phyloP scores from a whole-genome alignment of 2,329 filamentous ascomycete species.

The Penicillium concentricum region DNA sequence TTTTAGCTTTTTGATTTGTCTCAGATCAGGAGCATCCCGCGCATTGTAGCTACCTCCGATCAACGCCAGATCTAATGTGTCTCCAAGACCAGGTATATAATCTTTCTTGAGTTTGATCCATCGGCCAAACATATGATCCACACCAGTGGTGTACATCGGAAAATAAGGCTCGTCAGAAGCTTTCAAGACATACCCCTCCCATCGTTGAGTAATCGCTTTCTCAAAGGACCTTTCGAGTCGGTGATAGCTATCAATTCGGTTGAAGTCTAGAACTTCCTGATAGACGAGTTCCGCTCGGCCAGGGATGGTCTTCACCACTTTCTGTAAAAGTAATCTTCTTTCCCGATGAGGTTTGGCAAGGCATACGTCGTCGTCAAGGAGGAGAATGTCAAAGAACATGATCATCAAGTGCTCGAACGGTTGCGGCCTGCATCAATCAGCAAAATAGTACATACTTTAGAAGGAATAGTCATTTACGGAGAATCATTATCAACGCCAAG shows the following conservation, averaged over 20 bases:
- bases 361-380: constrained; percentile 55
- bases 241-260: constrained; percentile 50
- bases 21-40: constrained; percentile 57
- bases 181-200: constrained; percentile 81
- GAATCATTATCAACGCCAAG: constrained; percentile 70
- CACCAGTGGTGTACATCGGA: constrained; percentile 44
- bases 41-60: constrained; percentile 73
- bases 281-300: constrained; percentile 68
- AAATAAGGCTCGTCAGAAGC: constrained; percentile 75
- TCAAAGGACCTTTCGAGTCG: constrained; percentile 66
- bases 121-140: constrained; percentile 34
- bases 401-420: constrained; percentile 60
- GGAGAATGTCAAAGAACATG: constrained; percentile 60
- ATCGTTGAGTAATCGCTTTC: constrained; percentile 61
- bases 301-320: constrained; percentile 53
- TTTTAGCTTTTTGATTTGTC: constrained; percentile 52
- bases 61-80: constrained; percentile 78
- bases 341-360: constrained; percentile 47
- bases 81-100: constrained; percentile 74
- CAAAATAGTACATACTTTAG: not conserved
- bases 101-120: constrained; percentile 88
- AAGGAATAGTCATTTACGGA: constrained; percentile 47
- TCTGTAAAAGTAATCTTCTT: constrained; percentile 54
- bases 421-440: constrained; percentile 41
- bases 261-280: constrained; percentile 68